Percentiles rank a stretch among this genome's conserved stretches.
phyloP scores from a whole-genome alignment of 805 yeast species.

The Metschnikowia corniflorae region DNA sequence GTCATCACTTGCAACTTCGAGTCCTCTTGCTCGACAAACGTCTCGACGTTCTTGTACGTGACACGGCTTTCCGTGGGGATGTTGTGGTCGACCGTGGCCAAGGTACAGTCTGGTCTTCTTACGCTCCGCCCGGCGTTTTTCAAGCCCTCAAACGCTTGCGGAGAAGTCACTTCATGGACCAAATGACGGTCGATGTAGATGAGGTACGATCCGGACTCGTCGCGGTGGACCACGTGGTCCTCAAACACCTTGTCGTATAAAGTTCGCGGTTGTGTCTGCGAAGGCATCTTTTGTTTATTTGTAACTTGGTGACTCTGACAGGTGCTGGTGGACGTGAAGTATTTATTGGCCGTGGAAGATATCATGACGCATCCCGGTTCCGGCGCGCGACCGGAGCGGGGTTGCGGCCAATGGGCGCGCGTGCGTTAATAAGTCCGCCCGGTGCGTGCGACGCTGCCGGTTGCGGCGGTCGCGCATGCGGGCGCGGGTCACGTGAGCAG shows the following conservation, averaged over 20 bases:
- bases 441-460: no score
- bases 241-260: constrained; percentile 94
- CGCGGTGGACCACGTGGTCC: constrained; percentile 89
- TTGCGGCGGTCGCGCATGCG: no score
- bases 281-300: no score
- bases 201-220: constrained; percentile 81
- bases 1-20: constrained; percentile 91
- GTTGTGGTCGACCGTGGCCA: constrained; percentile 95
- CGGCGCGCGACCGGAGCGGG: constrained; percentile 18
- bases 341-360: neutral
- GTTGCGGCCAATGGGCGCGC: constrained; percentile 12
- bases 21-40: constrained; percentile 87
- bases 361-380: constrained; percentile 13
- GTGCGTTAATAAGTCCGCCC: neutral
- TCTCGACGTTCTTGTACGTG: constrained; percentile 63
- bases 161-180: constrained; percentile 98
- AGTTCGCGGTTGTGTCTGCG: constrained; percentile 38
- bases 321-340: neutral
- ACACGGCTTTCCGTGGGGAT: constrained; percentile 92
- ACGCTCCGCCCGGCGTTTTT: constrained; percentile 82
- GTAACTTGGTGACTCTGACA: no score
- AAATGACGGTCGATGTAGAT: constrained; percentile 94
- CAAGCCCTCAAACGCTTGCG: constrained; percentile 98
- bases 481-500: no score
- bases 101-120: constrained; percentile 88